Conservation (phyloP, 331 rosid genomes). For the Cydonia oblonga region DNA sequence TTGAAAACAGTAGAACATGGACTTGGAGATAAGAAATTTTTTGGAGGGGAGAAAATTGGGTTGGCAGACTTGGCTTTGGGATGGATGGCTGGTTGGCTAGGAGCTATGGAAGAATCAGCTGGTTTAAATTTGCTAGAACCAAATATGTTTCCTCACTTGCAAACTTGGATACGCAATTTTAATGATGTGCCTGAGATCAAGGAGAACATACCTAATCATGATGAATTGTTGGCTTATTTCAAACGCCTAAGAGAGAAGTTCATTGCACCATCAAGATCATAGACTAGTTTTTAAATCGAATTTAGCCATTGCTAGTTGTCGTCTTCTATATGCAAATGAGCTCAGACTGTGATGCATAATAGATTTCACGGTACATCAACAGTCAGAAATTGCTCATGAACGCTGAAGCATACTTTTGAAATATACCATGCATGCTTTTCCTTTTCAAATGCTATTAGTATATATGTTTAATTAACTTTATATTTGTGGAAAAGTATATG, state of each 20-base stretch:
- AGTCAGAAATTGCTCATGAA: too few relatives aligned
- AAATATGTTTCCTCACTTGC: constrained; percentile 9
- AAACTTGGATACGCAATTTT: constrained; percentile 5
- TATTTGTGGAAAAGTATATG: too few relatives aligned
- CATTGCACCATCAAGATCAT: background rate
- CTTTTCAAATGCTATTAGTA: too few relatives aligned
- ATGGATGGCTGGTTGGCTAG: constrained; percentile 7
- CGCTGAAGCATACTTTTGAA: too few relatives aligned
- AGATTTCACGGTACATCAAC: too few relatives aligned
- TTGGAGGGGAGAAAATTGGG: constrained; percentile 14
- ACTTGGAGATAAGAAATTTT: constrained; percentile 4
- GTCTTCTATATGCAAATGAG: too few relatives aligned
- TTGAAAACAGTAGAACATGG: constrained; percentile 1
- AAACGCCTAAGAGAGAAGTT: background rate
- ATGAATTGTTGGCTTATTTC: background rate
- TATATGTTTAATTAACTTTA: too few relatives aligned
- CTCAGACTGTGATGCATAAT: too few relatives aligned
- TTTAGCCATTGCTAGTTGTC: too few relatives aligned
- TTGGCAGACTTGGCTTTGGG: constrained; percentile 14
- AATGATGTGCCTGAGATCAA: constrained; percentile 2
- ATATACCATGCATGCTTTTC: too few relatives aligned
- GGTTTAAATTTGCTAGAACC: constrained; percentile 10
- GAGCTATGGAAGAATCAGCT: constrained; percentile 4
- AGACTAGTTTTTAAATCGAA: background rate
- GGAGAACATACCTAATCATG: constrained; percentile 7